Evolutionary conservation across 805 yeast genomes (phyloP).

Genomic region (Teunomyces funiuensis): DNA sequence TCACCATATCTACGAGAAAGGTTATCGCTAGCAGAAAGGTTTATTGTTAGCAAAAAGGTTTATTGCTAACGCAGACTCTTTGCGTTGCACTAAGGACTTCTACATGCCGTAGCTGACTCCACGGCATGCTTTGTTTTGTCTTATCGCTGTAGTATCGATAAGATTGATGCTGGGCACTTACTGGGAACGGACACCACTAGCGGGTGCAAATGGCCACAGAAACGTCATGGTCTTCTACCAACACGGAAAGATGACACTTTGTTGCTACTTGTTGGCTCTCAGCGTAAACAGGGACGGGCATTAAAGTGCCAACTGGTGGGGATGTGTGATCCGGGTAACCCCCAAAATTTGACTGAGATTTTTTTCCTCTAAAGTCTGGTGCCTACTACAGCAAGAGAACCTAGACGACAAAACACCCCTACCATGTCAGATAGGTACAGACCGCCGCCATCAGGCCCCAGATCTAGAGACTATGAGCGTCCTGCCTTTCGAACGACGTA

Average conservation of each 20-base stretch:
- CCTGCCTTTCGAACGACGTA: slow-evolving; percentile 1
- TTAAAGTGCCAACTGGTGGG: too few species aligned
- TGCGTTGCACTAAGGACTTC: background rate
- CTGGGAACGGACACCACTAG: too few species aligned
- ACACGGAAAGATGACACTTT: too few species aligned
- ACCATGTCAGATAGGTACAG: slow-evolving; percentile 38
- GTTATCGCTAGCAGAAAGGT: too few species aligned
- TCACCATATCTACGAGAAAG: too few species aligned
- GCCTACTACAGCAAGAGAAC: background rate
- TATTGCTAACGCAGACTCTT: too few species aligned
- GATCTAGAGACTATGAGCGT: slow-evolving; percentile 16
- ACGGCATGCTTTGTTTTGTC: background rate
- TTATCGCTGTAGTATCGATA: slow-evolving; percentile 6
- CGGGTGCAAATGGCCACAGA: too few species aligned
- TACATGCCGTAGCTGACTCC: background rate
- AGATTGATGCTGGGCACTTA: background rate
- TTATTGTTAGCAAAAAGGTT: too few species aligned
- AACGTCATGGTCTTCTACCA: too few species aligned
- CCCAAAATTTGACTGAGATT: background rate
- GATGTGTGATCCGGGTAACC: slow-evolving; percentile 2
- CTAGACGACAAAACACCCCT: background rate
- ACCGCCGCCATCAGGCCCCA: slow-evolving; percentile 29
- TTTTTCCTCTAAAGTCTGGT: slow-evolving; percentile 3
- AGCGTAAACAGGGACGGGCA: too few species aligned
- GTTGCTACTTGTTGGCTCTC: too few species aligned